These are phyloP conservation scores for Clonostachys rhizophaga DNA, from an alignment of 2,329 filamentous ascomycete genomes.

Conservation along the genomic window DNA sequence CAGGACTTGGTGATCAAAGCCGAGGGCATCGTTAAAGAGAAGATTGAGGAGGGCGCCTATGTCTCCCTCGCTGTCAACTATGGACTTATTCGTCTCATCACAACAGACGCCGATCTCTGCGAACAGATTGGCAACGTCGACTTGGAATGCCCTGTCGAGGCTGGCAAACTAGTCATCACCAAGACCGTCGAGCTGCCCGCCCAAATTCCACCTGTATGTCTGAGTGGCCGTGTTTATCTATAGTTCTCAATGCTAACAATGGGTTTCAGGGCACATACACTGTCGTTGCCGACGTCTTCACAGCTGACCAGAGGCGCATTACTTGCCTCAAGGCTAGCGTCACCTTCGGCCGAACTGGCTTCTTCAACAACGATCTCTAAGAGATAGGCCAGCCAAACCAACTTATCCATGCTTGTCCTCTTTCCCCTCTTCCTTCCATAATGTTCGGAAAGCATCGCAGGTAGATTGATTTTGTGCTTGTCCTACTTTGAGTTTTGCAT, in stretches of 20 bases:
- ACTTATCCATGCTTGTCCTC: too few relatives aligned
- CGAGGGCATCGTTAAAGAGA: conserved; percentile 66
- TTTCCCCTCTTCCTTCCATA: too few relatives aligned
- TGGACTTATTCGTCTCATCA: conserved; percentile 85
- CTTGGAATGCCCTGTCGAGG: conserved; percentile 80
- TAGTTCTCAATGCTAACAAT: background rate
- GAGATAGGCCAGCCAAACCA: too few relatives aligned
- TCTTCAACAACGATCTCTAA: conserved; percentile 36
- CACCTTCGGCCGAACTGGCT: conserved; percentile 44
- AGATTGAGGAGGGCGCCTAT: conserved; percentile 73
- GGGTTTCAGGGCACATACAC: conserved; percentile 74
- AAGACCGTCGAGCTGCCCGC: conserved; percentile 83
- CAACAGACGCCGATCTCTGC: conserved; percentile 77
- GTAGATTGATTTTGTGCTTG: conserved; percentile 1
- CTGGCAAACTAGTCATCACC: conserved; percentile 66
- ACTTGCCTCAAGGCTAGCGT: conserved; percentile 82
- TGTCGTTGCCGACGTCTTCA: conserved; percentile 82
- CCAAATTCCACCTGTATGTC: conserved; percentile 81
- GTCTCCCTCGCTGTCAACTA: conserved; percentile 87
- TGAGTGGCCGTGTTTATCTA: background rate
- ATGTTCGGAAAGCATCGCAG: too few relatives aligned
- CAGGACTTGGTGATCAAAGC: conserved; percentile 74
- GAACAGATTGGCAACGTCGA: conserved; percentile 87
- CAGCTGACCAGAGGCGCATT: conserved; percentile 65
- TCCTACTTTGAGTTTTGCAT: background rate